These are phyloP conservation scores for Rutstroemia sp. DNA, from an alignment of 2,329 filamentous ascomycete genomes.

Conservation along the genomic window DNA sequence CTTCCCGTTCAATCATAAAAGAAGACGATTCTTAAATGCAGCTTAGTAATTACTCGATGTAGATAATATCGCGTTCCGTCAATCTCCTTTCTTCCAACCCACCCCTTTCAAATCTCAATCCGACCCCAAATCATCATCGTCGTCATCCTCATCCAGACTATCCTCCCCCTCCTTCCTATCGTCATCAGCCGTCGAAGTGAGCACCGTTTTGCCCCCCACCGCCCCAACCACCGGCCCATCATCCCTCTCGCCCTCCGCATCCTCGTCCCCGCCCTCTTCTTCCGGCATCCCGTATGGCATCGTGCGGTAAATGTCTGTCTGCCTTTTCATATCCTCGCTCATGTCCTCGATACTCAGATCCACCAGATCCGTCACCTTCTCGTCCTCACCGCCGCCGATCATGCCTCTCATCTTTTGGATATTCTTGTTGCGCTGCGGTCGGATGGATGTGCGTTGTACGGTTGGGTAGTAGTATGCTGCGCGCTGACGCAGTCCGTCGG, in stretches of 20 bases:
- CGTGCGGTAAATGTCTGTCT: not conserved
- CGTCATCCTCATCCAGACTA: conserved; percentile 2
- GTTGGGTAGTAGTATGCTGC: conserved; percentile 63
- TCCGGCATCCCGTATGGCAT: conserved; percentile 2
- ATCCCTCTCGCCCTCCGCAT: not conserved
- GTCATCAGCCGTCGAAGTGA: conserved; percentile 4
- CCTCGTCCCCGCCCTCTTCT: not conserved
- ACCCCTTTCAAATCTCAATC: not conserved
- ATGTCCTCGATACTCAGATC: conserved; percentile 6
- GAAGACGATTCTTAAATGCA: too few relatives aligned
- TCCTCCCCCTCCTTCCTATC: conserved; percentile 4
- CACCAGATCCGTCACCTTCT: conserved; percentile 7
- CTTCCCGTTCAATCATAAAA: too few relatives aligned
- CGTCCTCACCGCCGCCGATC: not conserved
- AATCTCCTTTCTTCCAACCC: not conserved
- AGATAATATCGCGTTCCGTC: not conserved
- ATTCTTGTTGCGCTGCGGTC: conserved; percentile 56
- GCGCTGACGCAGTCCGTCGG: conserved; percentile 42
- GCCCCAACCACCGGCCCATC: not conserved
- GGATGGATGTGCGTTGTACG: conserved; percentile 55
- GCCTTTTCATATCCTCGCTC: conserved; percentile 1
- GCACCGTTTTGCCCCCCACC: not conserved
- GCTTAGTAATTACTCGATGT: too few relatives aligned
- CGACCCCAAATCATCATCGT: not conserved
- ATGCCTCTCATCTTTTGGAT: conserved; percentile 39